Evolutionary conservation across 352 stramenopile genomes (phyloP), one percentile per base, ranked within the genome.

Genomic region (Phytophthora foliorum): DNA sequence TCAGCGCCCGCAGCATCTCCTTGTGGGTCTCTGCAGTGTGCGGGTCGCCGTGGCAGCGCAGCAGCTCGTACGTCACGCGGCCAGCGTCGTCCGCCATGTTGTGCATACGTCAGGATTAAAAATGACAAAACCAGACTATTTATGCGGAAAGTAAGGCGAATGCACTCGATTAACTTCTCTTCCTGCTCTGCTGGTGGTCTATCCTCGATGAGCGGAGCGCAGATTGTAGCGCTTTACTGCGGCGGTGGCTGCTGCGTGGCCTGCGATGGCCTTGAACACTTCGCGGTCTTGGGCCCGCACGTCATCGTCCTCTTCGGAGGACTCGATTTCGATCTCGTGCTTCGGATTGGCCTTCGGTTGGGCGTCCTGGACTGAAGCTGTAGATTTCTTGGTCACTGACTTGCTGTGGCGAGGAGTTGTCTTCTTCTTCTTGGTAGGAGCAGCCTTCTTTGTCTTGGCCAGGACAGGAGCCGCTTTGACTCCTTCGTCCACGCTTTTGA

Each of bases 221-320:
- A 93, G 39, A 16, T 77, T 80, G 70, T 90, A 90, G 10, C 74
- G 59, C 59, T 86, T 89, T 4, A 74, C 66, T 6, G 81, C 81
- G 16, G 78, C 81, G 19, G 74, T 84, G 9, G 87, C 87, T n/a
- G 87, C 87, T 24, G 81, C 85, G 21, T 84, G 72, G 9, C 82
- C 84, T 8, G 72, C 84, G 11, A 93, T 67, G 3, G 88, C 88
- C 24, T 80, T 84, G 10, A 78, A 78, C 3, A 84, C 85, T 17
- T 85, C 72, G 66, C 88, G 84, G 31, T 81, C 74, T 38, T 86
- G 76, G 11, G 80, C 59, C 5, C 62, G 77, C 17, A 78, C 71
- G 39, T 82, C 71, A 13, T 69, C 44, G 7, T 64, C 41, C 4
- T 51, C 44, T 16, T 77, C 57, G 36, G 36, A 21, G 36, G n/a